Evolutionary conservation across 257 asterid genomes (phyloP).

Genomic region (Striga asiatica): DNA sequence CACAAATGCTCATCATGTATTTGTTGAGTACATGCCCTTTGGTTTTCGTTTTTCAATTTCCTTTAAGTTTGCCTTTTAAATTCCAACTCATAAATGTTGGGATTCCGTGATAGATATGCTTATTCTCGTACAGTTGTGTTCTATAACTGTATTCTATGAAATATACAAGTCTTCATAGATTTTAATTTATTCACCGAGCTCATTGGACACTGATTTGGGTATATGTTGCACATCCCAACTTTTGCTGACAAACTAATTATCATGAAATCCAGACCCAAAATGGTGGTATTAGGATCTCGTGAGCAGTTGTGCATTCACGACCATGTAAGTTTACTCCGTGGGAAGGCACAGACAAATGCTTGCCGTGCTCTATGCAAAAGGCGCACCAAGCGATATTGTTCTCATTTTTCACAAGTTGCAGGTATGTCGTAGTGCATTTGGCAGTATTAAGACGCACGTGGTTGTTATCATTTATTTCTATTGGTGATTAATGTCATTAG

Average conservation of each 20-base stretch:
- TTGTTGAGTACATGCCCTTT: not conserved
- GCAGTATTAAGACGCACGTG: constrained; percentile 6
- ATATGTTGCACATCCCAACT: constrained; percentile 3
- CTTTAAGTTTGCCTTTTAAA: not conserved
- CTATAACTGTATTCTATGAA: not conserved
- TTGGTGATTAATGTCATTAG: constrained; percentile 1
- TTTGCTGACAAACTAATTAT: constrained; percentile 11
- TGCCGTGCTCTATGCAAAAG: constrained; percentile 80
- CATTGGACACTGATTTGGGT: constrained; percentile 1
- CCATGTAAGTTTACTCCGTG: constrained; percentile 66
- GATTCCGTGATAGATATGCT: not conserved
- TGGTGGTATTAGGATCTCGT: constrained; percentile 92
- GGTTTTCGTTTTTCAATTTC: not conserved
- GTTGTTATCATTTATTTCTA: not conserved
- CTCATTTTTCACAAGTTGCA: constrained; percentile 68
- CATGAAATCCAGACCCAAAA: constrained; percentile 73
- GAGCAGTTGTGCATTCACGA: constrained; percentile 97
- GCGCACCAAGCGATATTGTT: constrained; percentile 55
- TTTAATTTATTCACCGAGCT: not conserved
- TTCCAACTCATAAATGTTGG: constrained; percentile 2
- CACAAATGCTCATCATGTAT: not conserved
- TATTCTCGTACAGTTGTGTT: not conserved
- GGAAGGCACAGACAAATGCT: constrained; percentile 90
- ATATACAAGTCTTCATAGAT: not conserved
- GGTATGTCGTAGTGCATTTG: constrained; percentile 34